phyloP scores from a whole-genome alignment of 2,329 filamentous ascomycete species.

The Hymenoscyphus fructigenus region DNA sequence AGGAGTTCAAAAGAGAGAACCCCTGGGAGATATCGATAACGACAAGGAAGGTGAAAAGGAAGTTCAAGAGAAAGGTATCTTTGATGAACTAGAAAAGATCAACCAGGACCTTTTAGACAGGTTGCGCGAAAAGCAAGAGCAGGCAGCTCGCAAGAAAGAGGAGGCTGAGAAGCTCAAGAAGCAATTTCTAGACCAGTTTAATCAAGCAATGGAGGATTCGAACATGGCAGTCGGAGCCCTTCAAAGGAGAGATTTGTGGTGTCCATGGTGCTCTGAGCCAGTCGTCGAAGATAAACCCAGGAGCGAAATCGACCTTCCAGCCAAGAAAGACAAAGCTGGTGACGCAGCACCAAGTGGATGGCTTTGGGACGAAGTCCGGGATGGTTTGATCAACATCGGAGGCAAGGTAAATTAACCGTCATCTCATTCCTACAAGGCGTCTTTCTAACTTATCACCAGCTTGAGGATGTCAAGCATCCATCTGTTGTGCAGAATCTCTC shows the following conservation, averaged over 20 bases:
- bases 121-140: background rate
- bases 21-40: too few species aligned
- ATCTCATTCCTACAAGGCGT: background rate
- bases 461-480: background rate
- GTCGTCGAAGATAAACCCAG: background rate
- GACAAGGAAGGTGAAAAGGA: background rate
- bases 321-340: background rate
- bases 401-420: background rate
- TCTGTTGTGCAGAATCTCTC: background rate
- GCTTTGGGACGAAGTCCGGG: background rate
- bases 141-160: too few species aligned
- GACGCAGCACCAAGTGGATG: background rate
- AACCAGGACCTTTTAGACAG: background rate
- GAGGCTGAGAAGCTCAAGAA: background rate
- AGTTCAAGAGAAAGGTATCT: background rate
- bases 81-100: background rate
- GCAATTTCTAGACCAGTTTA: background rate
- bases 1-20: background rate
- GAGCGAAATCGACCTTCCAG: background rate
- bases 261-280: background rate
- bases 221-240: too few species aligned
- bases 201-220: background rate
- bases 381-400: background rate
- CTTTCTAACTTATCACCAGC: background rate
- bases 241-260: background rate